Base-by-base conservation (phyloP, 495 filamentous ascomycete species). In the Lindgomyces ingoldianus region DNA sequence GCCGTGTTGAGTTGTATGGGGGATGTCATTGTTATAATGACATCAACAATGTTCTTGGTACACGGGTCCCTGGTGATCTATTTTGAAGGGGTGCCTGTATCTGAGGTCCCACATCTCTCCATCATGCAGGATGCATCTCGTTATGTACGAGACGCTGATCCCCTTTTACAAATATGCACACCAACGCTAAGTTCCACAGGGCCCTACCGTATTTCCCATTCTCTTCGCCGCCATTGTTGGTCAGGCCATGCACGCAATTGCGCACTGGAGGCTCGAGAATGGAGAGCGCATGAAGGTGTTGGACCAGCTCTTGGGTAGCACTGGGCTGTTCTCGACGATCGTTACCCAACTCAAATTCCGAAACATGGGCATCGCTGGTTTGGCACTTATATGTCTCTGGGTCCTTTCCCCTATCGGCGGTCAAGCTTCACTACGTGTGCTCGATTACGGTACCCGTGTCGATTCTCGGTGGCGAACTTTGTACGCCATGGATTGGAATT, bases 241-340 rank as follows among this genome's bases (percentile, higher is more conserved):
- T 11, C 54, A 55, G 26, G 61, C 60, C 14, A 57, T 69, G 47
- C 60, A 64, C 21, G 33, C 61, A 29, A 54, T 64, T n/a, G 54
- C 57, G 12, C 61, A 60, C 14, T 69, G 66, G 66, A 57, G 66
- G 29, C 50, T 69, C 10, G 66, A 69, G 48, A 56, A 51, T n/a
- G 66, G 66, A 22, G 66, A 64, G 33, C 60, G 66, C 9, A 56
- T 69, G 49, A 62, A 58, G 26, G 41, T 64, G 0, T 61, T 69
- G 6, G 66, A 69, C 36, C 54, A 52, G 27, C 61, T 69, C 19
- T 27, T 60, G 27, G 66, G 66, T 1, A 69, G 66, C 30, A 69
- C 55, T 12, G 51, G 61, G 1, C 24, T 69, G 6, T 64, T 69
- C 49, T 46, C 53, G n/a, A 64, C 61, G 8, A 47, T 64, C 8